Evolutionary conservation across 169 alveolate genomes (phyloP), one percentile per base, ranked within the genome.

Genomic region (Cryptosporidium parvum): DNA sequence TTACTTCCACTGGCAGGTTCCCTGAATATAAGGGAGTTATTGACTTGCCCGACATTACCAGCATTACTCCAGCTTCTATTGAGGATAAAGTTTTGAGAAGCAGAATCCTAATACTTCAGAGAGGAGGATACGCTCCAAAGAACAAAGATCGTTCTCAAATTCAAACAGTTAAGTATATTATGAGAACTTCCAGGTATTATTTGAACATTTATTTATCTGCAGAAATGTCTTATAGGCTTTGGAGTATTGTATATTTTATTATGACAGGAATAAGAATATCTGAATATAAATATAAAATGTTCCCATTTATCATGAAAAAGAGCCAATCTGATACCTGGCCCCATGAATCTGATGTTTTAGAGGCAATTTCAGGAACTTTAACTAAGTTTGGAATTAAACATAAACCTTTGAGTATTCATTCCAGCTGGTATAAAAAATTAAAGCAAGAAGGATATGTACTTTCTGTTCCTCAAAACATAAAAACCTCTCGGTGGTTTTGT

Each of bases 401-500:
- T 18, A 80, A 80, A 48, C 69, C 59, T 10, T 65, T 80, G 51
- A 80, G 69, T 44, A 80, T 80, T 23, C 89, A 80, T 26, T 59
- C 89, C 45, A 45, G 44, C 10, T 80, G 89, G 89, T 80, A 80
- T 29, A 65, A 37, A 16, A 80, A 33, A 39, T 65, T 80, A 61
- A 80, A 80, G 12, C 62, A 80, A 42, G 89, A 67, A 33, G 89
- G 89, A 5, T 80, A 80, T 31, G 62, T 80, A 65, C 48, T 80
- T 23, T 45, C 70, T 10, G 42, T 80, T 45, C 80, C 89, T 31
- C 69, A 59, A 33, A 80, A 80, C 45, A 53, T 33, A 12, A 80
- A 62, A 67, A 80, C 89, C 37, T 31, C 89, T 21, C 69, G 89
- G 9, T 80, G 89, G 89, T 80, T 80, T 65, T 80, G 89, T 18